Evolutionary conservation across 139 green algal species (phyloP).

Genomic region (Chlamydomonas eustigma): DNA sequence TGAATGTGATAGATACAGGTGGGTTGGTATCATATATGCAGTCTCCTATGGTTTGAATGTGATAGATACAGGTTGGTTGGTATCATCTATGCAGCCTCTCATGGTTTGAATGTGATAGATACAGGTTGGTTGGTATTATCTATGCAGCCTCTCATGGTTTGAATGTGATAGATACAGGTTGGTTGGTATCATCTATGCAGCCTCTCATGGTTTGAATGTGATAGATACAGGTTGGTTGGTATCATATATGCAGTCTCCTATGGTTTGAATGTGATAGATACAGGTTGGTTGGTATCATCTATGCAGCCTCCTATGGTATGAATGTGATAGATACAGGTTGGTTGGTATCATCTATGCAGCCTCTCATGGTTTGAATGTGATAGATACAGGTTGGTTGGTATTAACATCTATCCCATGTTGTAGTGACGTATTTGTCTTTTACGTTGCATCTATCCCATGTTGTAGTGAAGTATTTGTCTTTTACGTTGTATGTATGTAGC

Average conservation of each 20-base stretch:
- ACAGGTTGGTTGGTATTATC: too few relatives aligned
- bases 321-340: background rate
- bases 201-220: background rate
- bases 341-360: background rate
- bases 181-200: background rate
- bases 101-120: too few relatives aligned
- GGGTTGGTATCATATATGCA: background rate
- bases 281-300: background rate
- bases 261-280: background rate
- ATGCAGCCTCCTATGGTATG: background rate
- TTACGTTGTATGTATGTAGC: slow-evolving; percentile 23
- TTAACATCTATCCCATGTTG: background rate
- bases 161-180: background rate
- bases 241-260: too few relatives aligned
- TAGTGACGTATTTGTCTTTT: background rate
- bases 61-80: background rate
- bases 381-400: background rate
- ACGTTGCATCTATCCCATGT: background rate
- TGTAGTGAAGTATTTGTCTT: background rate
- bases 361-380: background rate
- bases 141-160: too few relatives aligned
- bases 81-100: too few relatives aligned
- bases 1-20: background rate
- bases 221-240: background rate
- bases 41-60: background rate